Percentiles rank a stretch among this genome's conserved stretches.
Conservation (phyloP, 202 grass and related monocot species). For the Thinopyrum obtusiflorum region DNA sequence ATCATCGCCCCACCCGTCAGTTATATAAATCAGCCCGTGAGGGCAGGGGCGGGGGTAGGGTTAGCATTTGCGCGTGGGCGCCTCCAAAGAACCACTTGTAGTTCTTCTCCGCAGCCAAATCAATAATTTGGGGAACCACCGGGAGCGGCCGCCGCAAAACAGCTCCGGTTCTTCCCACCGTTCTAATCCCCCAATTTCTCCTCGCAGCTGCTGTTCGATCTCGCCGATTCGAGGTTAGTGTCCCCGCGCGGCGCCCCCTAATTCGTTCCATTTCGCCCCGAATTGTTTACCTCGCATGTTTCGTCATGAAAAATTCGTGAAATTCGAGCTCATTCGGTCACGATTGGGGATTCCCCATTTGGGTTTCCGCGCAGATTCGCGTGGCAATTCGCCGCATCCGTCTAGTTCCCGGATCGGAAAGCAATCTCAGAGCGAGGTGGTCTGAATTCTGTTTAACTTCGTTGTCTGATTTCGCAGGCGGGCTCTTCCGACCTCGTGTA, state of each 20-base stretch:
- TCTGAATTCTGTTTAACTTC: neutral
- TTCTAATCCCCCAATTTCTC: neutral
- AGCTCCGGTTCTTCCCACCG: neutral
- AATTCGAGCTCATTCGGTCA: neutral
- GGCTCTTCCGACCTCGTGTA: neutral
- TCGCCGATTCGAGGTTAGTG: neutral
- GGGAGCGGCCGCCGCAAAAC: slow-evolving; percentile 2
- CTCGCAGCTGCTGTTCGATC: neutral
- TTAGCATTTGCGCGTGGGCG: neutral
- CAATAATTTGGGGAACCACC: neutral
- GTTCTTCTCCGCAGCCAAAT: slow-evolving; percentile 1
- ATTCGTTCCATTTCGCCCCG: neutral
- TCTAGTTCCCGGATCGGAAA: neutral
- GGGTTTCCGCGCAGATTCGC: neutral
- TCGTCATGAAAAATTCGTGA: neutral
- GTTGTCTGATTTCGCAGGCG: slow-evolving; percentile 5
- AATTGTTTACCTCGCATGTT: neutral
- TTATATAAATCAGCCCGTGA: neutral
- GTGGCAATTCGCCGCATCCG: neutral
- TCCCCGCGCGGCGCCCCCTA: neutral
- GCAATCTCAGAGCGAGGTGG: neutral
- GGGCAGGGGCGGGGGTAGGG: neutral
- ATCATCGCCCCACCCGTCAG: neutral
- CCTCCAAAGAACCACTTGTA: slow-evolving; percentile 8
- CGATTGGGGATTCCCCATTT: neutral